Conservation (phyloP, 495 filamentous ascomycete species). For the Neurospora sp. region DNA sequence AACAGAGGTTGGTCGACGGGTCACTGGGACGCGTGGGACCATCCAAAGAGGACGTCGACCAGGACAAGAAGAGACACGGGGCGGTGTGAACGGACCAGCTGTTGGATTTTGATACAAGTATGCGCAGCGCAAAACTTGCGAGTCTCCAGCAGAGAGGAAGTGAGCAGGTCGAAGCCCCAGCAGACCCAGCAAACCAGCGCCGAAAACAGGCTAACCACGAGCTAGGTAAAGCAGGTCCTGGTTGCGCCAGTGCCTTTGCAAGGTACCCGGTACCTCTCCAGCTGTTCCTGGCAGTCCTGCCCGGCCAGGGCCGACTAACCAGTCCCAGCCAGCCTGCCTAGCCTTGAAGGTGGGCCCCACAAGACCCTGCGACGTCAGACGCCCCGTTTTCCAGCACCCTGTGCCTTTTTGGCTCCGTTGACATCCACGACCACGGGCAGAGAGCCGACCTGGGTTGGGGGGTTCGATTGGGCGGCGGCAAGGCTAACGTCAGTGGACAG, state of each 20-base stretch:
- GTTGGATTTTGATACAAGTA: not conserved
- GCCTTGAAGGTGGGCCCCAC: not conserved
- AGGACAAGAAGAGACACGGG: not conserved
- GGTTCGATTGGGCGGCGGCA: not conserved
- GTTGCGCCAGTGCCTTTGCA: not conserved
- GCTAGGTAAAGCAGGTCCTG: not conserved
- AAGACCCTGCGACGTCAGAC: not conserved
- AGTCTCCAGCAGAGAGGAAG: not conserved
- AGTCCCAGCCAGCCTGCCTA: not conserved
- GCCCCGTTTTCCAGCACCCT: not conserved
- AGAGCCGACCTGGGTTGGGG: not conserved
- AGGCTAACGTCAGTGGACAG: not conserved
- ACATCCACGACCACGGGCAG: not conserved
- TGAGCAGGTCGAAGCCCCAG: not conserved
- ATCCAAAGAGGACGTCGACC: conserved; percentile 6
- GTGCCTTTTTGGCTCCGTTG: not conserved
- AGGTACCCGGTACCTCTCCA: not conserved
- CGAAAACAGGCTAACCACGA: not conserved
- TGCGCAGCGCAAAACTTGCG: not conserved
- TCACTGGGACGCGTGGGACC: conserved; percentile 4
- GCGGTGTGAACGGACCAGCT: conserved; percentile 2
- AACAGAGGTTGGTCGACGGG: not conserved
- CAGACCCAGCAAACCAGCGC: not conserved
- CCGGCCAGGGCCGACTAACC: not conserved
- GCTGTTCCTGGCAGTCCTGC: not conserved